These are phyloP conservation scores for Coemansia sp. DNA, from an alignment of 192 early-diverging fungal species.

Conservation along the genomic window DNA sequence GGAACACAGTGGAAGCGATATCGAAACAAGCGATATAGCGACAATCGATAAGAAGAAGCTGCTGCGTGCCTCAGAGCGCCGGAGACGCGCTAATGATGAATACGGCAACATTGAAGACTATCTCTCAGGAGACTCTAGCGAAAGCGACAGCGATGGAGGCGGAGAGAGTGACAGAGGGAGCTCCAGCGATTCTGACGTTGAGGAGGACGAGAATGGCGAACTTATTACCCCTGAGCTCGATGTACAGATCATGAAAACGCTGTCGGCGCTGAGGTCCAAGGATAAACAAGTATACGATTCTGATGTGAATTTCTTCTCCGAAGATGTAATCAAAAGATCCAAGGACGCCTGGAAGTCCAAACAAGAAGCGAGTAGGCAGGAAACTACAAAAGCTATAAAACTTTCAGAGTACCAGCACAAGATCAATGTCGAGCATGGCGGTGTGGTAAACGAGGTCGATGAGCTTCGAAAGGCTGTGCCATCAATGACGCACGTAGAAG, in stretches of 20 bases:
- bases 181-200: constrained; percentile 62
- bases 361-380: constrained; percentile 26
- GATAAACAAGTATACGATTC: constrained; percentile 83
- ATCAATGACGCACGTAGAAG: constrained; percentile 70
- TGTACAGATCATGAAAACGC: constrained; percentile 90
- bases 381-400: constrained; percentile 50
- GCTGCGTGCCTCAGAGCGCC: constrained; percentile 43
- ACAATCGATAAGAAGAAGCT: constrained; percentile 44
- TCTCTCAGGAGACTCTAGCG: constrained; percentile 19
- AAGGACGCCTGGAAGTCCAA: constrained; percentile 41
- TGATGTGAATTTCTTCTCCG: constrained; percentile 73
- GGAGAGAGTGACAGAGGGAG: constrained; percentile 40
- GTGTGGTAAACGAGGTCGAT: constrained; percentile 46
- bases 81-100: constrained; percentile 40
- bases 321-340: constrained; percentile 36
- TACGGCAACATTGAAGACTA: constrained; percentile 41
- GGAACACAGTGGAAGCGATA: constrained; percentile 4
- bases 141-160: constrained; percentile 16
- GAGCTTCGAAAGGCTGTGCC: constrained; percentile 15
- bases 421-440: constrained; percentile 53
- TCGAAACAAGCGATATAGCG: constrained; percentile 13
- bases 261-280: constrained; percentile 72
- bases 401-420: constrained; percentile 85
- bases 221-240: constrained; percentile 88
- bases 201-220: constrained; percentile 77